A percentile compares a stretch with the other conserved stretches of the same genome.
These are phyloP conservation scores for Quaeritorhiza haematococci DNA, from an alignment of 371 early-diverging fungal species.

Conservation along the genomic window DNA sequence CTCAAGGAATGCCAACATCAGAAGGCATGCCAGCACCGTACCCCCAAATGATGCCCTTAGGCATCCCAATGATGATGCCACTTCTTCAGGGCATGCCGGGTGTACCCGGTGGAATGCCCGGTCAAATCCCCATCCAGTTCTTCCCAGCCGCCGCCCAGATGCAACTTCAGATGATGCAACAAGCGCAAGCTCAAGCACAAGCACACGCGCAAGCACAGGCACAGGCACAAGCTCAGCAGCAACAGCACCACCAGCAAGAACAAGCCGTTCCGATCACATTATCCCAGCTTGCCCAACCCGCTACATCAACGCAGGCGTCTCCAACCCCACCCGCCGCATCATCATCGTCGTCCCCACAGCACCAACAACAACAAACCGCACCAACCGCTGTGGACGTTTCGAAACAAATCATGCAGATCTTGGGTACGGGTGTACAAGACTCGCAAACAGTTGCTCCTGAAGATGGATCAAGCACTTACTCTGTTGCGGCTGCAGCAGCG, in stretches of 20 bases:
- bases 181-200: too few species aligned
- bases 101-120: not conserved
- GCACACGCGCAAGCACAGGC: not conserved
- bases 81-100: too few species aligned
- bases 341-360: not conserved
- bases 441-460: not conserved
- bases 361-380: not conserved
- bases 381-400: slow-evolving; percentile 9
- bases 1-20: not conserved
- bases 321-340: too few species aligned
- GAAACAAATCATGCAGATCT: slow-evolving; percentile 8
- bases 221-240: not conserved
- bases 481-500: slow-evolving; percentile 5
- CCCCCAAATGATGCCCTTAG: not conserved
- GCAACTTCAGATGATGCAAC: too few species aligned
- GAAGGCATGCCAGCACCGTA: not conserved
- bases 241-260: not conserved
- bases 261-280: not conserved
- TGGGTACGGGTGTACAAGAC: slow-evolving; percentile 3
- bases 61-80: not conserved
- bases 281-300: too few species aligned
- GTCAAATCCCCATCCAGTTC: not conserved
- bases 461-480: slow-evolving; percentile 3
- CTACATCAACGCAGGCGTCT: too few species aligned
- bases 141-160: too few species aligned